Base-by-base conservation (phyloP, 139 green algal species). In the Limnomonas spitsbergensis region DNA sequence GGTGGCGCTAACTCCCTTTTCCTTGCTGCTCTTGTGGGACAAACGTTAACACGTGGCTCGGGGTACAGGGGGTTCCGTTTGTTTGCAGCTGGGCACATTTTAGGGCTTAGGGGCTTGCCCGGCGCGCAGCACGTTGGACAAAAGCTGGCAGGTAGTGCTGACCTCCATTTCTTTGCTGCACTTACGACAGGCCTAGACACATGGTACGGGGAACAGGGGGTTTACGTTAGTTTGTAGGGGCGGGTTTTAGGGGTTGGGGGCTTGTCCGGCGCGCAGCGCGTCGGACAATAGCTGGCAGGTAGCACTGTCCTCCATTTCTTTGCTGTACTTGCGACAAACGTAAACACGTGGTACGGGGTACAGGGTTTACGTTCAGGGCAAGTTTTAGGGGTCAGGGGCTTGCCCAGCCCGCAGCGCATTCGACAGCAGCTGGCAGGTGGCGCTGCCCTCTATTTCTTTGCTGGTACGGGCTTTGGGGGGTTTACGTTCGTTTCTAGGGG, bases 231-330 rank as follows among this genome's bases (percentile, higher is more conserved):
- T 20, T n/a, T 61, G 9, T 9, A 9, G 20, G 20, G 47, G 47
- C 20, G 20, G 47, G 20, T 20, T 61, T 20, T 61, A n/a, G 20
- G 20, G 84, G 77, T 96, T 91, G 54, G 91, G 83, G 4, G 53
- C 71, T 77, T 96, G 83, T 24, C 80, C 80, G 0, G 36, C 37
- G 47, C 92, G 91, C 40, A 97, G 86, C 69, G 87, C 87, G 76
- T 95, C 93, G 76, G 86, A 73, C 69, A 97, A 42, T 76, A 95
- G 94, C 73, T 85, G 84, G 35, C 80, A 83, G 47, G 91, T 67
- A 26, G 82, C 79, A 4, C 66, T 77, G n/a, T 91, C 79, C 42
- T 93, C 89, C 69, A 93, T 75, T 20, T 85, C 84, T n/a, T n/a
- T n/a, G 42, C 54, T 7, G 79, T 85, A 84, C 37, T 69, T 80